A percentile compares a stretch with the other conserved stretches of the same genome.
Evolutionary conservation across 2,329 filamentous ascomycete genomes (phyloP).

Genomic region (Penicillium hesseltinei): DNA sequence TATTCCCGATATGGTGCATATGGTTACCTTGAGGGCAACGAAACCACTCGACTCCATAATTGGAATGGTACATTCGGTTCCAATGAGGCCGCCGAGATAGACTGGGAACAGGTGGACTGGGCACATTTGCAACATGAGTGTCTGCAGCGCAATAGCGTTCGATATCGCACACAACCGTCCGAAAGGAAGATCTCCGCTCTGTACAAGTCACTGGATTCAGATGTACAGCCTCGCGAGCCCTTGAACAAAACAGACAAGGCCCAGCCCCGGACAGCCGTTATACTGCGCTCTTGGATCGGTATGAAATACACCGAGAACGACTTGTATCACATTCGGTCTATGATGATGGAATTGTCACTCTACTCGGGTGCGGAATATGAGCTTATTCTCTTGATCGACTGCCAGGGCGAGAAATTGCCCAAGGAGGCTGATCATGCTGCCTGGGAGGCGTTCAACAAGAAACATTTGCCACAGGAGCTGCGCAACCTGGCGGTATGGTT

Average conservation of each 20-base stretch:
- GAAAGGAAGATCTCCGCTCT: neutral
- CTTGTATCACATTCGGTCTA: constrained; percentile 73
- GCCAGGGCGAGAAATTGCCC: constrained; percentile 72
- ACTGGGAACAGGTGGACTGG: constrained; percentile 67
- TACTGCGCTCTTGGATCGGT: constrained; percentile 79
- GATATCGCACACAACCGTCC: constrained; percentile 31
- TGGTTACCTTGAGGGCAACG: constrained; percentile 3
- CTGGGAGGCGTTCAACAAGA: constrained; percentile 6
- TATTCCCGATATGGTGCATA: constrained; percentile 15
- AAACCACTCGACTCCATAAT: neutral
- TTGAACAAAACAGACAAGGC: neutral
- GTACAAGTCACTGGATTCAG: neutral
- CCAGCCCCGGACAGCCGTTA: constrained; percentile 65
- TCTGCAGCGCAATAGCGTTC: constrained; percentile 59
- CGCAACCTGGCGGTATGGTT: constrained; percentile 12
- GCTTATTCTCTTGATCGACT: constrained; percentile 79
- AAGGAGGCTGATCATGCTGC: constrained; percentile 25
- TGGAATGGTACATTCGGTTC: neutral
- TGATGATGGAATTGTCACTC: constrained; percentile 77
- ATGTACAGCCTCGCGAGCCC: neutral
- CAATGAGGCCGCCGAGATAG: constrained; percentile 20
- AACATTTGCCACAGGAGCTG: constrained; percentile 10
- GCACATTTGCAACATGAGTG: constrained; percentile 67
- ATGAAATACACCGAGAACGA: constrained; percentile 80
- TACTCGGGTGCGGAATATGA: constrained; percentile 84